These are phyloP conservation scores for Lonicera japonica DNA, from an alignment of 129 eudicot species.

Conservation along the genomic window DNA sequence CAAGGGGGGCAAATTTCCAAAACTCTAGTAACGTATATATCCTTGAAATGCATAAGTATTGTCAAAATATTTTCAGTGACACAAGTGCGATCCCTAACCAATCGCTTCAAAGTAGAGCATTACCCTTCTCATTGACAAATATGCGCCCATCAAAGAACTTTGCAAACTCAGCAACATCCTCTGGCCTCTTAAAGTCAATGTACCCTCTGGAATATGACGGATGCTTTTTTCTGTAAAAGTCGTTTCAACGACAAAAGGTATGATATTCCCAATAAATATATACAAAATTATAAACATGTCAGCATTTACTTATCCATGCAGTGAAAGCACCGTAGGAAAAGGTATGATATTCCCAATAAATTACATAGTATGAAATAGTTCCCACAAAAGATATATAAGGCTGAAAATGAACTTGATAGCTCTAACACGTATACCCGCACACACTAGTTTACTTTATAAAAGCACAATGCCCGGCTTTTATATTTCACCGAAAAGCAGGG, in stretches of 20 bases:
- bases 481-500: no score
- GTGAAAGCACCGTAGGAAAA: no score
- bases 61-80: neutral
- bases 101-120: conserved; percentile 14
- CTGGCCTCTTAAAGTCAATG: conserved; percentile 67
- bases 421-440: no score
- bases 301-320: no score
- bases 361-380: no score
- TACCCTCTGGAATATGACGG: conserved; percentile 61
- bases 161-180: conserved; percentile 85
- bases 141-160: conserved; percentile 82
- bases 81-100: conserved; percentile 2
- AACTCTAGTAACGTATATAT: neutral
- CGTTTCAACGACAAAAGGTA: conserved; percentile 1
- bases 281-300: no score
- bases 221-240: conserved; percentile 56
- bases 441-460: no score
- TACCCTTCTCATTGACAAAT: conserved; percentile 91
- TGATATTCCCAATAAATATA: neutral
- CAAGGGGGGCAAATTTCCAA: neutral
- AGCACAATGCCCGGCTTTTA: no score
- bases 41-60: neutral
- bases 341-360: no score
- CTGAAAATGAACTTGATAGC: no score
- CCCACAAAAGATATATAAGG: no score